Evolutionary conservation across 225 moss, liverwort and hornwort genomes (phyloP).

Genomic region (Physcomitrium patens): DNA sequence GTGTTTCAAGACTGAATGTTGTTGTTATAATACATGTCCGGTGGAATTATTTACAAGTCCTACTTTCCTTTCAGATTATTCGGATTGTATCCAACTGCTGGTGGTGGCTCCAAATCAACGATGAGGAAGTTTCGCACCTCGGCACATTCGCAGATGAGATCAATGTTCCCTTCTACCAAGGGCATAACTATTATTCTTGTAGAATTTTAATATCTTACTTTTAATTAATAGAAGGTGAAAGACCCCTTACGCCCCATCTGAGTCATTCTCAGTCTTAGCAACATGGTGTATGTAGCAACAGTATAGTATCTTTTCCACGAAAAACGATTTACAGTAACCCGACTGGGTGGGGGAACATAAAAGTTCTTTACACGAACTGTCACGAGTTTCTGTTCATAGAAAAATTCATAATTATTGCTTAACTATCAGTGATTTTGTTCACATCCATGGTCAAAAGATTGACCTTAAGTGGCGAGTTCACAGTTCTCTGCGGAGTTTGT

Average conservation of each 20-base stretch:
- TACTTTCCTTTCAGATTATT: background rate
- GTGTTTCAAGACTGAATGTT: background rate
- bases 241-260: slow-evolving; percentile 25
- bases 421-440: too few relatives aligned
- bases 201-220: background rate
- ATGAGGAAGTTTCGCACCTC: slow-evolving; percentile 22
- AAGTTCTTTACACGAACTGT: too few relatives aligned
- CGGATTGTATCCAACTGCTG: slow-evolving; percentile 6
- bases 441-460: too few relatives aligned
- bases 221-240: slow-evolving; percentile 22
- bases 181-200: slow-evolving; percentile 18
- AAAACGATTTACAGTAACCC: slow-evolving; percentile 15
- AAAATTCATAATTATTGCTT: too few relatives aligned
- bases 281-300: background rate
- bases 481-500: too few relatives aligned
- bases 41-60: slow-evolving; percentile 27
- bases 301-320: slow-evolving; percentile 15
- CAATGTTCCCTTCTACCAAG: background rate
- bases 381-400: too few relatives aligned
- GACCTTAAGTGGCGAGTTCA: too few relatives aligned
- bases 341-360: background rate
- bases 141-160: background rate
- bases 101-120: background rate
- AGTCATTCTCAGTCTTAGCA: background rate
- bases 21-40: slow-evolving; percentile 3